These are phyloP conservation scores for Phytophthora multivora DNA, from an alignment of 352 stramenopile genomes.

Conservation along the genomic window DNA sequence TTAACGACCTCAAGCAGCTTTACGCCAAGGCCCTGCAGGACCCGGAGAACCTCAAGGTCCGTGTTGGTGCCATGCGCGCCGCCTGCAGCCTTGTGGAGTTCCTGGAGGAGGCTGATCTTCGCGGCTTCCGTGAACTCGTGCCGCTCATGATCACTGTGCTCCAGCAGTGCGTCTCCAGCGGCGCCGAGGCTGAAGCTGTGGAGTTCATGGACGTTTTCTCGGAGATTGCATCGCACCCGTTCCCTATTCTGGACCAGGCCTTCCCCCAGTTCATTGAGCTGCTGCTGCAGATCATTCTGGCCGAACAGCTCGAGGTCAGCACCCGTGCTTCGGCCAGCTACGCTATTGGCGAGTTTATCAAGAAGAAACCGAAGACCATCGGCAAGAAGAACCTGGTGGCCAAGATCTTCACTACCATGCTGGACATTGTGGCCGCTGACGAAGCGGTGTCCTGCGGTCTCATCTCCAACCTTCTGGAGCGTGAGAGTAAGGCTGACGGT, in stretches of 20 bases:
- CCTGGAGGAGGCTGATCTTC: slow-evolving; percentile 76
- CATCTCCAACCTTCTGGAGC: slow-evolving; percentile 82
- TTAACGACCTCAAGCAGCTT: slow-evolving; percentile 80
- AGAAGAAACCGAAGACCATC: slow-evolving; percentile 90
- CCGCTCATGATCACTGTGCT: slow-evolving; percentile 87
- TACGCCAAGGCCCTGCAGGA: slow-evolving; percentile 79
- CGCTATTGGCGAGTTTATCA: slow-evolving; percentile 86
- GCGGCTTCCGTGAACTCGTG: slow-evolving; percentile 75
- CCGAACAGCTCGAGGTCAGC: slow-evolving; percentile 75
- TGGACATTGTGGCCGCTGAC: slow-evolving; percentile 82
- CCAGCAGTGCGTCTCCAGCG: slow-evolving; percentile 81
- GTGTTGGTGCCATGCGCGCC: slow-evolving; percentile 81
- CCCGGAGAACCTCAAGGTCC: slow-evolving; percentile 81
- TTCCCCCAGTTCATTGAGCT: slow-evolving; percentile 85
- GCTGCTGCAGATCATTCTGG: slow-evolving; percentile 80
- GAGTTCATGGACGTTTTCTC: slow-evolving; percentile 90
- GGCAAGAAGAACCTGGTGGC: slow-evolving; percentile 83
- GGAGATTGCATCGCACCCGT: slow-evolving; percentile 84
- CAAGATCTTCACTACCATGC: slow-evolving; percentile 88
- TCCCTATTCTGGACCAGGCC: slow-evolving; percentile 82
- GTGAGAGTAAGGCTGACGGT: slow-evolving; percentile 55
- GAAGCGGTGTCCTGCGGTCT: slow-evolving; percentile 81
- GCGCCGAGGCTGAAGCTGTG: slow-evolving; percentile 78
- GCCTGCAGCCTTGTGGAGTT: slow-evolving; percentile 83
- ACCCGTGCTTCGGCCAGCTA: slow-evolving; percentile 84